A percentile compares a stretch with the other conserved stretches of the same genome.
These are phyloP conservation scores for Wickerhamiella infanticola DNA, from an alignment of 1,139 yeast species.

Conservation along the genomic window DNA sequence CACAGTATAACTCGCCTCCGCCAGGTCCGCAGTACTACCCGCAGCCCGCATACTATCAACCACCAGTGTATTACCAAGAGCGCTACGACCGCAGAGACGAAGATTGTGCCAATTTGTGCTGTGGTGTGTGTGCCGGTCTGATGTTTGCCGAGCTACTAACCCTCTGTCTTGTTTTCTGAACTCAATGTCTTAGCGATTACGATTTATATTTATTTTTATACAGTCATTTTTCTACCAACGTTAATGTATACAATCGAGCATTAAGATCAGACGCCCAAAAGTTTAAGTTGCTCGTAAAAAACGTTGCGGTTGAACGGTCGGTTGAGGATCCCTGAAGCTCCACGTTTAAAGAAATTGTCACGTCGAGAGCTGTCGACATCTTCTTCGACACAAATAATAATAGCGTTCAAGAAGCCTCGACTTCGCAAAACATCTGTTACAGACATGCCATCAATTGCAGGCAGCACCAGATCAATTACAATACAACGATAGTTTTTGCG, in stretches of 20 bases:
- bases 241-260: neutral
- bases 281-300: conserved; percentile 8
- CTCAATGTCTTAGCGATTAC: neutral
- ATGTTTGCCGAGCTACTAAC: neutral
- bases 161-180: neutral
- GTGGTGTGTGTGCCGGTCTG: neutral
- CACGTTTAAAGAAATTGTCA: conserved; percentile 9
- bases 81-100: neutral
- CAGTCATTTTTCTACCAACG: neutral
- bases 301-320: conserved; percentile 14
- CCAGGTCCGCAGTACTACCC: neutral
- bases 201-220: neutral
- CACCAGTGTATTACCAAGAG: conserved; percentile 1
- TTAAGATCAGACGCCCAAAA: neutral
- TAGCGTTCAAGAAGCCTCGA: conserved; percentile 6
- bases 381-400: conserved; percentile 11
- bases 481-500: conserved; percentile 11
- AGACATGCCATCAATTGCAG: conserved; percentile 14
- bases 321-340: conserved; percentile 12
- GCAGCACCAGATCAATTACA: conserved; percentile 13
- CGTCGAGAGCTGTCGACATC: conserved; percentile 4
- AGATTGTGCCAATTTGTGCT: neutral
- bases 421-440: conserved; percentile 13
- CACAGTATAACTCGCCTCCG: too few species aligned
- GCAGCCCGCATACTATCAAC: neutral